Conservation (phyloP, 2,329 filamentous ascomycete species). For the Beauveria bassiana region DNA sequence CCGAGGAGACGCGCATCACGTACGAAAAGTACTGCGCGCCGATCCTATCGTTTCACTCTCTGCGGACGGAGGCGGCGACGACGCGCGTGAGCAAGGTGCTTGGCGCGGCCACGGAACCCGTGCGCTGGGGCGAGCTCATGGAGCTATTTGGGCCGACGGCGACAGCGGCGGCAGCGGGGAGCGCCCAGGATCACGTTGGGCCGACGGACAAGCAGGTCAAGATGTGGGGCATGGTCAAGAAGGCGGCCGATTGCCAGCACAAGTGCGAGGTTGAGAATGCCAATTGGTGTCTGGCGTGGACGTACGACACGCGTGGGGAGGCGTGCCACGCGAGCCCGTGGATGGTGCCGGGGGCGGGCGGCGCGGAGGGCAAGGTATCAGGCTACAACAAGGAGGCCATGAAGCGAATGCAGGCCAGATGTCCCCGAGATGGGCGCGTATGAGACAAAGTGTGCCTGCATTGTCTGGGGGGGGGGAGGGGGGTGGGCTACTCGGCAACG, state of each 20-base stretch:
- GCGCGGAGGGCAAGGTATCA: constrained; percentile 20
- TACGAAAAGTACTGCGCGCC: constrained; percentile 45
- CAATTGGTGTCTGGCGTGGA: constrained; percentile 43
- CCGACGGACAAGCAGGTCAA: constrained; percentile 35
- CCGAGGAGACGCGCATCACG: constrained; percentile 40
- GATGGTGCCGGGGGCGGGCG: constrained; percentile 36
- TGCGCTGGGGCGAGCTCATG: constrained; percentile 45
- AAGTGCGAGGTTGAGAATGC: constrained; percentile 31
- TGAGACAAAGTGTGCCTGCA: not conserved
- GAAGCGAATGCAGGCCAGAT: constrained; percentile 20
- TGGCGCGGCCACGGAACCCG: constrained; percentile 27
- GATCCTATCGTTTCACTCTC: constrained; percentile 46
- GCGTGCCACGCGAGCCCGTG: constrained; percentile 41
- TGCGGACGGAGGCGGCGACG: constrained; percentile 39
- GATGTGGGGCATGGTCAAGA: constrained; percentile 28
- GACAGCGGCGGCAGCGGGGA: constrained; percentile 20
- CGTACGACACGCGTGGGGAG: constrained; percentile 32
- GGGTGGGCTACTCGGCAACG: not conserved
- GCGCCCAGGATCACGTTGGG: constrained; percentile 43
- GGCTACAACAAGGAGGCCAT: constrained; percentile 26
- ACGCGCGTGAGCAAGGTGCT: constrained; percentile 34
- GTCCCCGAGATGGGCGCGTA: constrained; percentile 12
- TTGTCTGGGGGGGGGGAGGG: not conserved
- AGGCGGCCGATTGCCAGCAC: constrained; percentile 34
- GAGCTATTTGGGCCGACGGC: constrained; percentile 34